phyloP scores from a whole-genome alignment of 306 rosid genomes.

The Alnus glutinosa region DNA sequence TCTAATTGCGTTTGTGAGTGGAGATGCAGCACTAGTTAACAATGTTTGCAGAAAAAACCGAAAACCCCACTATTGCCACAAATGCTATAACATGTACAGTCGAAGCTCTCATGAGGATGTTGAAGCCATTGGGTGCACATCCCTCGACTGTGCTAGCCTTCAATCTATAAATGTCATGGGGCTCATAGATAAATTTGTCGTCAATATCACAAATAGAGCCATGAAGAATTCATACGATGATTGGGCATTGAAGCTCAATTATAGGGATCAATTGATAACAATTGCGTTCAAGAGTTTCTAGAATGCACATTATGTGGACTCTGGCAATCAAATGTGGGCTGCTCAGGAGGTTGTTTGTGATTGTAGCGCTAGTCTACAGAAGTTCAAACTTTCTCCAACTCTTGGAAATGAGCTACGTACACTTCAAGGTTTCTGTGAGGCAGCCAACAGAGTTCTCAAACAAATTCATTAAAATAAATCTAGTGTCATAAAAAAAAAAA shows the following conservation, averaged over 20 bases:
- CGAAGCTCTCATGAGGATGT: neutral
- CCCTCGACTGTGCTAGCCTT: neutral
- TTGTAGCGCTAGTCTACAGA: neutral
- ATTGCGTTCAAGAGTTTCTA: neutral
- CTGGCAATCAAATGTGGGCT: neutral
- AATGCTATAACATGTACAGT: neutral
- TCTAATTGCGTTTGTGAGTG: neutral
- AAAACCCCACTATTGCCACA: neutral
- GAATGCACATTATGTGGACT: neutral
- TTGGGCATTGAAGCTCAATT: neutral
- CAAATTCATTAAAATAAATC: neutral
- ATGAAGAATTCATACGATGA: neutral
- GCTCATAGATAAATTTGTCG: neutral
- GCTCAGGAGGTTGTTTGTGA: accelerated
- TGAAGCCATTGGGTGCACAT: neutral
- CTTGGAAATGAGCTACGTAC: neutral
- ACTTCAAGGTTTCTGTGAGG: neutral
- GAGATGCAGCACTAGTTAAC: neutral
- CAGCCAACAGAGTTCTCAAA: neutral
- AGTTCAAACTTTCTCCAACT: neutral
- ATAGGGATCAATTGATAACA: neutral
- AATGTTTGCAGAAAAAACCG: neutral
- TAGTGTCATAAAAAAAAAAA: no score
- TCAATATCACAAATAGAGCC: neutral
- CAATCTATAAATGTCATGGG: no score